Base-by-base conservation (phyloP, 176 grass and related monocot species). In the Elaeis guineensis region DNA sequence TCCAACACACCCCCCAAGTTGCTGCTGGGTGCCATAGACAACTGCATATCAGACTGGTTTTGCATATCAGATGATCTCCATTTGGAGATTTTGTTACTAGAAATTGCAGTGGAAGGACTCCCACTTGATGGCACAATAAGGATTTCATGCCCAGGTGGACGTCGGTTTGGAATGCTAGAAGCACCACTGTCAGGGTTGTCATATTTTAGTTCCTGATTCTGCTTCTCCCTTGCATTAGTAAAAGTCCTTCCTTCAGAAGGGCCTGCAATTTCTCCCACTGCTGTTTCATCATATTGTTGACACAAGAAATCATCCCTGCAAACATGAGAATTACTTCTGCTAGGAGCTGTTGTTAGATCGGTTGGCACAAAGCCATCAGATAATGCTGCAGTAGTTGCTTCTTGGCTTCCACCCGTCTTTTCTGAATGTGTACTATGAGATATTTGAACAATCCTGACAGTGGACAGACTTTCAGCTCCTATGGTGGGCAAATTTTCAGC, bases 1-100 rank as follows among this genome's bases (percentile, higher is more conserved):
- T 98, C 73, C 19, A 98, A 69, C 23, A 98, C 81, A 49, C 69
- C 53, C 52, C 65, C 83, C 0, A 61, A 17, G 1, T 51, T 75
- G 39, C 19, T 59, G 39, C 35, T 61, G 50, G 78, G 49, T 55
- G 58, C 63, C 55, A 28, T 68, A 64, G 69, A 51, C 14, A 77
- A 16, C 55, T 25, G 71, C 16, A 59, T 15, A 16, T n/a, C n/a
- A n/a, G n/a, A n/a, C n/a, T n/a, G n/a, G n/a, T n/a, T n/a, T n/a
- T n/a, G n/a, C n/a, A n/a, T n/a, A n/a, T 57, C 59, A 0, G 72
- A 63, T 0, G 75, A 79, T 56, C 78, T 72, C 78, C 75, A 79
- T 18, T 63, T 77, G 1, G 75, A 72, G 12, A 54, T 70, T 50
- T 85, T 80, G 66, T 58, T 76, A 35, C 25, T 32, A 62, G 72